These are phyloP conservation scores for Cladorrhinum samala DNA, from an alignment of 495 filamentous ascomycete species.

Conservation along the genomic window DNA sequence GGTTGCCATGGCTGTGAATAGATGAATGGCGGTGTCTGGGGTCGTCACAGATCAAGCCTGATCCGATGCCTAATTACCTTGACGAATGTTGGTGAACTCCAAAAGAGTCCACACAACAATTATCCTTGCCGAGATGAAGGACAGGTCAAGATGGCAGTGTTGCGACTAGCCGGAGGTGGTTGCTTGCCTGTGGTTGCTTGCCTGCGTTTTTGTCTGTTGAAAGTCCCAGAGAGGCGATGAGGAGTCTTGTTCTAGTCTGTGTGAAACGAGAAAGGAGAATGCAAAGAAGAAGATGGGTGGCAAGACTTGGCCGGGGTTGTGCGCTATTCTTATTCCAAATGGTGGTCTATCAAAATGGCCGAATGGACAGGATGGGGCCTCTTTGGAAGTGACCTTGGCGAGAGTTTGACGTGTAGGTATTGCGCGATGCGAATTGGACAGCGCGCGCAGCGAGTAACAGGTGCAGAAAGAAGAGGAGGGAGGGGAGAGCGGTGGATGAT, in stretches of 20 bases:
- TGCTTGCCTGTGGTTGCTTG: not conserved
- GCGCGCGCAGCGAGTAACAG: constrained; percentile 26
- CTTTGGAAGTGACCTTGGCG: constrained; percentile 10
- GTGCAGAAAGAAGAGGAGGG: constrained; percentile 13
- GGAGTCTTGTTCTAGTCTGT: not conserved
- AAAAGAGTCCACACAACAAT: not conserved
- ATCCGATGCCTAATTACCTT: not conserved
- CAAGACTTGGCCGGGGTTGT: constrained; percentile 11
- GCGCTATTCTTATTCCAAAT: constrained; percentile 29
- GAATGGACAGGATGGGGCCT: constrained; percentile 18
- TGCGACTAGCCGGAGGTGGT: too few species aligned
- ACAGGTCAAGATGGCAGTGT: too few species aligned
- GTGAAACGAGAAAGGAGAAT: constrained; percentile 11
- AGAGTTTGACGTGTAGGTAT: constrained; percentile 3
- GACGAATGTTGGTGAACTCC: not conserved
- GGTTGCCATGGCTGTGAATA: constrained; percentile 37
- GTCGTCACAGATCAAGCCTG: constrained; percentile 1
- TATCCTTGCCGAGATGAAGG: not conserved
- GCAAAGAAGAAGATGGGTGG: constrained; percentile 13
- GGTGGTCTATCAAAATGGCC: constrained; percentile 18
- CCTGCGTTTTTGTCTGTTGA: constrained; percentile 6
- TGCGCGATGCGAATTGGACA: constrained; percentile 7
- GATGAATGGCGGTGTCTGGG: constrained; percentile 6
- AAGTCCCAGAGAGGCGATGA: not conserved
- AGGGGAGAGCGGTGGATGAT: constrained; percentile 5